These are phyloP conservation scores for Hsuehochloa calcarea DNA, from an alignment of 176 grass and related monocot genomes.

Conservation along the genomic window DNA sequence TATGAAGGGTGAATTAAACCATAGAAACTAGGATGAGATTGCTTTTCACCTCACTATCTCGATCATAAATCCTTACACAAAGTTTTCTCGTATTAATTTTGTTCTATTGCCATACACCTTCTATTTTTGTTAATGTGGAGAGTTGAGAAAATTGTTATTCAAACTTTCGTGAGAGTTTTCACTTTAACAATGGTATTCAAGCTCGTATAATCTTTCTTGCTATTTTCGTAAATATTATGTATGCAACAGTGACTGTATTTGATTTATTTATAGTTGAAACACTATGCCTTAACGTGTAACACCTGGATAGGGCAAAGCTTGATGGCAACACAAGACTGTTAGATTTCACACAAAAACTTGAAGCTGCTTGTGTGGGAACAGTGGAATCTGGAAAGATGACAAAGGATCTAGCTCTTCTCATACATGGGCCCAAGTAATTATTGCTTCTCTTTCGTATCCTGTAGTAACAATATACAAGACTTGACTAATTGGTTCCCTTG, in stretches of 20 bases:
- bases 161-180: neutral
- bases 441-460: neutral
- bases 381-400: constrained; percentile 90
- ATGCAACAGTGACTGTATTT: neutral
- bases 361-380: constrained; percentile 63
- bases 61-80: neutral
- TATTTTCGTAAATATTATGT: neutral
- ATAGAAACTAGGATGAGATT: neutral
- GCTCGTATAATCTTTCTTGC: neutral
- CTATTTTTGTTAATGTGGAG: neutral
- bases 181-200: neutral
- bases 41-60: neutral
- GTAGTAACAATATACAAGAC: neutral
- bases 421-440: constrained; percentile 63
- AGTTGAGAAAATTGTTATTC: neutral
- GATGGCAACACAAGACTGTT: constrained; percentile 49
- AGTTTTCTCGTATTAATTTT: neutral
- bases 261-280: neutral
- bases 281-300: neutral
- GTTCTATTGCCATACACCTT: neutral
- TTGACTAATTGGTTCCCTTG: neutral
- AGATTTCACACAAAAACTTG: constrained; percentile 57
- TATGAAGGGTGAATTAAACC: constrained; percentile 15
- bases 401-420: constrained; percentile 72
- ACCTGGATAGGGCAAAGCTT: constrained; percentile 57